Evolutionary conservation across 129 eudicot genomes (phyloP).

Genomic region (Centrapalus pauciflorus): DNA sequence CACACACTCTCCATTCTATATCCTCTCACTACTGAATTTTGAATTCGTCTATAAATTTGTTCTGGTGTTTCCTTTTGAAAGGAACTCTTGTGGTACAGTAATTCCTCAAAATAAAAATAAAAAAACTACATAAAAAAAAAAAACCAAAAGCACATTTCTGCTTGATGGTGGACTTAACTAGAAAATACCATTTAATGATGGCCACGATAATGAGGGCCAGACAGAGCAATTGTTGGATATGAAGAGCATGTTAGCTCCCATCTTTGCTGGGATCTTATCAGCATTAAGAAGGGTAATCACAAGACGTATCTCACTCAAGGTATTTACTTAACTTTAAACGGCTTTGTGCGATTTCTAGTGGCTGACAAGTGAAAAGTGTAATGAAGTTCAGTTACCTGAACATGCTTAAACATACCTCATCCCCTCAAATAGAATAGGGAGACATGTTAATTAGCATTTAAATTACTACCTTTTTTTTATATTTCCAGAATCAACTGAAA

Average conservation of each 20-base stretch:
- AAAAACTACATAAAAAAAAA: too few relatives aligned
- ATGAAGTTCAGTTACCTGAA: background rate
- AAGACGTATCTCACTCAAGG: conserved; percentile 92
- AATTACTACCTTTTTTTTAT: background rate
- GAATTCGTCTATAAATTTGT: background rate
- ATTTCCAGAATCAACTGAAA: conserved; percentile 80
- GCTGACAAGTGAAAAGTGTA: background rate
- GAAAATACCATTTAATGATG: conserved; percentile 53
- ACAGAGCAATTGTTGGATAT: conserved; percentile 48
- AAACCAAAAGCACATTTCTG: background rate
- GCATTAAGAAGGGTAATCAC: conserved; percentile 86
- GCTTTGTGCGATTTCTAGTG: background rate
- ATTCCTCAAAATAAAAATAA: too few relatives aligned
- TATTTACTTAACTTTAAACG: conserved; percentile 14
- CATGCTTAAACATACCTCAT: background rate
- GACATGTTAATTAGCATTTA: too few relatives aligned
- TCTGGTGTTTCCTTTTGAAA: too few relatives aligned
- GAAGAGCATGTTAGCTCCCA: conserved; percentile 69
- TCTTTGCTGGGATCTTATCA: conserved; percentile 92
- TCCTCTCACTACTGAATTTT: conserved; percentile 39
- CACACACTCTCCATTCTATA: conserved; percentile 74
- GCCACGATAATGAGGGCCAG: conserved; percentile 37
- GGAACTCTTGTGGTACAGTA: too few relatives aligned
- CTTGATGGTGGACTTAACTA: conserved; percentile 51
- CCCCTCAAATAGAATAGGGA: background rate